Evolutionary conservation across 805 yeast species (phyloP), one percentile per base, ranked within the genome.

Genomic region (Barnettozyma pratensis): DNA sequence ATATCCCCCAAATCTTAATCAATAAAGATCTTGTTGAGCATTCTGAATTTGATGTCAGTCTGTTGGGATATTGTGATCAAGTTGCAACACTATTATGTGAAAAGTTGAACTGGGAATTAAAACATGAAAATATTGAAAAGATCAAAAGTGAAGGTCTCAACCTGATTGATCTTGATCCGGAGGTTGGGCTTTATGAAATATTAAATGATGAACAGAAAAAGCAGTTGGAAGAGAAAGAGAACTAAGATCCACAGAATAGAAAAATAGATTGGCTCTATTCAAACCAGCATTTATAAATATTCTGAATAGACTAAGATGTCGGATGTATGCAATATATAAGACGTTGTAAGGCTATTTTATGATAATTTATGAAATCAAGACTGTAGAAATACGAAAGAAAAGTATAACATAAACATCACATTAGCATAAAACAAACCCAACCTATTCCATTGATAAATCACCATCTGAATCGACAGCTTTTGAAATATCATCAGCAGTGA

Each of bases 21-120:
- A 87, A 88, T 61, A 81, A 77, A 59, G 94, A 88, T 58, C 82
- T 87, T 1, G 82, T 87, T 19, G 73, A 71, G 36, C 95, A 87
- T 58, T 77, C 83, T 41, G 87, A 84, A 57, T 90, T 90, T 64
- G 97, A 90, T 63, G 76, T 87, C 27, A 79, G 80, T 19, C 62
- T 90, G 14, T 64, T 89, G 27, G 97, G 97, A 1, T 78, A 75
- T 54, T 87, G 96, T 65, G 97, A 91, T 60, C 90, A 86, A 55
- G 87, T 79, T 6, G 89, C 87, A 6, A 77, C 84, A 29, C 79
- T 79, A 62, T 68, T 90, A 1, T 71, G 81, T 39, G 75, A 77
- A 29, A 71, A 72, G 49, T 65, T 85, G 38, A 73, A 73, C 5
- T 84, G 91, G 91, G 67, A 70, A 5, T 72, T 86, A 40, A 70